Evolutionary conservation across 345 rosid species (phyloP), one percentile per base, ranked within the genome.

Genomic region (Nephelium lappaceum): DNA sequence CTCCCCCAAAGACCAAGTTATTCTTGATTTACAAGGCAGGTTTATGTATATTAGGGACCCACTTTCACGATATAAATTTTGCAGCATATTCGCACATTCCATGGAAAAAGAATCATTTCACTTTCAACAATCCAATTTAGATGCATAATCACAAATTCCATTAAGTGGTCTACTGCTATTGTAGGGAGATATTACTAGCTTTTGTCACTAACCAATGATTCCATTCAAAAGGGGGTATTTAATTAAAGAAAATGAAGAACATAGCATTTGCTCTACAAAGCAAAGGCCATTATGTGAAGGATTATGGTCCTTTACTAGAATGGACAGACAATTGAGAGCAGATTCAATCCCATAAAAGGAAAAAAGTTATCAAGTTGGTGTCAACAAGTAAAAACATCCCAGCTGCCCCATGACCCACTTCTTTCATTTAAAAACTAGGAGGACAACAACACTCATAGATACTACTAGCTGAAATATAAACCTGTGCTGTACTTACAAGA

Each of bases 81-180:
- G 38, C 23, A 11, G 60, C 68, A 62, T 62, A 63, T 43, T 18
- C 25, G 23, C 69, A 74, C 6, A 61, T 43, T 73, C 76, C n/a
- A 24, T 57, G 27, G 19, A 43, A 4, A 15, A 11, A 10, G 55
- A 61, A 62, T 23, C 55, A 61, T 61, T 39, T 14, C 67, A 10
- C 5, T 3, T 42, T 58, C 5, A 42, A 43, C 31, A 73, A 2
- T 5, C 2, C 15, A 25, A 49, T 69, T 21, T 42, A 43, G 16
- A 42, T 14, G 58, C 36, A 70, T 49, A 24, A 25, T 62, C 11
- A 16, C 18, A 51, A 51, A 5, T 41, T 8, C 43, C 36, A 31
- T 31, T 31, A 31, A 11, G 14, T 11, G 53, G 12, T 47, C 53
- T 47, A 2, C 53, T 2, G 11, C 53, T 47, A 47, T 31, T 31